These are phyloP conservation scores for Pinus albicaulis DNA, from an alignment of 75 land plant species.

Conservation along the genomic window DNA sequence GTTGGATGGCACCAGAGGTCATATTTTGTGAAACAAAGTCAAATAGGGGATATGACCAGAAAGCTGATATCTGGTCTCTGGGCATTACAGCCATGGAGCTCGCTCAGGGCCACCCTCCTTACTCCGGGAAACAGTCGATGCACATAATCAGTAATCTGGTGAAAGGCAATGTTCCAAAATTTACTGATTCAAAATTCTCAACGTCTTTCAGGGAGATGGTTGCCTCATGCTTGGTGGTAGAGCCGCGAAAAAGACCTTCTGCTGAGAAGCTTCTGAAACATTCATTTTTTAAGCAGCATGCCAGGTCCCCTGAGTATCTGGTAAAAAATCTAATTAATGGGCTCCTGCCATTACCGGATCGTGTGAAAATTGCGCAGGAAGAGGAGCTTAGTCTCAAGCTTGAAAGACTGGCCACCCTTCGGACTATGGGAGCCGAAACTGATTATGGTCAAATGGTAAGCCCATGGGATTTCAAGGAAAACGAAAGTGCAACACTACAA, in stretches of 20 bases:
- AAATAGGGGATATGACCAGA: slow-evolving; percentile 41
- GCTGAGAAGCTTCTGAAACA: slow-evolving; percentile 75
- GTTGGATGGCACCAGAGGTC: slow-evolving; percentile 78
- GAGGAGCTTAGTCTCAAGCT: too few species aligned
- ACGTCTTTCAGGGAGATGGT: slow-evolving; percentile 76
- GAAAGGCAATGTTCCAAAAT: too few species aligned
- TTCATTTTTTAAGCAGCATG: slow-evolving; percentile 57
- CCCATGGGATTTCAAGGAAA: too few species aligned
- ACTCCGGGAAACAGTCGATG: slow-evolving; percentile 22
- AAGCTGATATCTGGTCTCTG: slow-evolving; percentile 88
- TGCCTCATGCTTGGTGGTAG: slow-evolving; percentile 49
- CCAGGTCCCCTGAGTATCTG: slow-evolving; percentile 36
- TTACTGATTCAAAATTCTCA: slow-evolving; percentile 37
- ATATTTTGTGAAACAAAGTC: slow-evolving; percentile 28
- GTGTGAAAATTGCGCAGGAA: too few species aligned
- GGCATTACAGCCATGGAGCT: slow-evolving; percentile 83
- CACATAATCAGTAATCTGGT: too few species aligned
- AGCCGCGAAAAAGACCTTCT: slow-evolving; percentile 61
- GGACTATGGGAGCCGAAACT: too few species aligned
- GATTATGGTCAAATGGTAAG: not conserved
- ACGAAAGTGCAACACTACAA: too few species aligned
- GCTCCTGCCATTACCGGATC: slow-evolving; percentile 1
- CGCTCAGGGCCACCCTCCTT: slow-evolving; percentile 74
- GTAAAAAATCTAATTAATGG: slow-evolving; percentile 51
- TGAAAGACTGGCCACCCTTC: too few species aligned